phyloP scores from a whole-genome alignment of 805 yeast species.

The Starmerella sp. region DNA sequence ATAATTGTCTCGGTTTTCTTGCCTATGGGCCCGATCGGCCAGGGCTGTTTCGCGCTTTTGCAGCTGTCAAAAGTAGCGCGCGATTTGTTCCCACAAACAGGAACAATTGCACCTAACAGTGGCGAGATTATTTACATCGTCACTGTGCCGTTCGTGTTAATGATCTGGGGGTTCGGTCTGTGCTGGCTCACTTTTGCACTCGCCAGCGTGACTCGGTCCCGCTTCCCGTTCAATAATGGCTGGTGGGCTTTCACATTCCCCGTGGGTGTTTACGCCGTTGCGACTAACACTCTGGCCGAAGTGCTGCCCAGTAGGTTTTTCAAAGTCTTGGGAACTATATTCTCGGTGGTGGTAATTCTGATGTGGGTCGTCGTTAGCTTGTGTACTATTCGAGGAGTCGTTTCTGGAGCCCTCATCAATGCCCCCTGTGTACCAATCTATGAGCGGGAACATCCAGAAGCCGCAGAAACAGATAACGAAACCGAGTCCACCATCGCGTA shows the following conservation, averaged over 20 bases:
- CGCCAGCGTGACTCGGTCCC: neutral
- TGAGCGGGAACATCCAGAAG: neutral
- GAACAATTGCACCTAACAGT: neutral
- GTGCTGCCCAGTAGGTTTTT: neutral
- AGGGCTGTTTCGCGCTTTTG: slow-evolving; percentile 1
- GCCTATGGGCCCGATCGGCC: slow-evolving; percentile 4
- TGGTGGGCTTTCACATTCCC: slow-evolving; percentile 9
- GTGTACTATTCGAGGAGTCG: neutral
- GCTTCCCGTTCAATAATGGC: slow-evolving; percentile 4
- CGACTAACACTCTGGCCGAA: neutral
- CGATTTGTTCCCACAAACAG: neutral
- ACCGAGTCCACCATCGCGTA: neutral
- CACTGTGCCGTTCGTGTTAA: neutral
- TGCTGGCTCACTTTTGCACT: slow-evolving; percentile 1
- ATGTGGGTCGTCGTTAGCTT: neutral
- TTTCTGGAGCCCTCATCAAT: neutral
- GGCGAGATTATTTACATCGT: neutral
- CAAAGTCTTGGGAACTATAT: neutral
- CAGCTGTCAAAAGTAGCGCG: neutral
- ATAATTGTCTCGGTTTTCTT: neutral
- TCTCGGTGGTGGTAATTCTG: neutral
- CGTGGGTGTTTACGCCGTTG: neutral
- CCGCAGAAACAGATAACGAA: neutral
- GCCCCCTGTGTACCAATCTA: slow-evolving; percentile 1
- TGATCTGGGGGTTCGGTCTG: slow-evolving; percentile 4